Evolutionary conservation across 331 rosid species (phyloP), one percentile per base, ranked within the genome.

Genomic region (Acacia concinna): DNA sequence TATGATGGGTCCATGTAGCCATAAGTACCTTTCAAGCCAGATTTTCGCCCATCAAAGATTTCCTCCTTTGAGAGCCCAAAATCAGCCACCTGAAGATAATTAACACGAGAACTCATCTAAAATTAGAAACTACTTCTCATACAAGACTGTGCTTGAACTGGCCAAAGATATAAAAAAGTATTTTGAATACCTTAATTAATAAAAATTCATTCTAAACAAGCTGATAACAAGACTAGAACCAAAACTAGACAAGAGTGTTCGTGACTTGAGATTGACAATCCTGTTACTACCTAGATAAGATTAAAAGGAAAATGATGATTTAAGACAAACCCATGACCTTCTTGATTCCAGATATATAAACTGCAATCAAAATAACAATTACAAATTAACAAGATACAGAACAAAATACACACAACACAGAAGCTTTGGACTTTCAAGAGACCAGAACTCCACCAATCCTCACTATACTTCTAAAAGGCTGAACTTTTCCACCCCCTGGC

Each of bases 31-130:
- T 87, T 87, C 37, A 90, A 83, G 30, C 92, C 92, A 70, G 92
- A 88, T 65, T 85, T 88, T 66, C 82, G 79, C 51, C 85, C 91
- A 47, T 90, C 92, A 44, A 75, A 88, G n/a, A 78, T 85, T 76
- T 88, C 88, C 79, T 90, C 95, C 86, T 84, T 90, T 2, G 95
- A 90, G 49, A 90, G 71, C 63, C 95, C 95, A 70, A 90, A 90
- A 85, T 90, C 95, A 69, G 92, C 91, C 80, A 90, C 95, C 95
- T 90, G 41, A 47, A 70, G 40, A 44, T 27, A 70, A 70, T 28
- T 17, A n/a, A 70, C 35, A 44, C 1, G 40, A 8, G 27, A 43
- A 8, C 25, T 28, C 5, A 18, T 11, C 49, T n/a, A 1, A 25
- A 46, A 4, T 8, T 30, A 64, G 37, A 5, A 60, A 28, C 14